Conservation (phyloP, 768 basidiomycete genomes). For the Kwoniella pini region DNA sequence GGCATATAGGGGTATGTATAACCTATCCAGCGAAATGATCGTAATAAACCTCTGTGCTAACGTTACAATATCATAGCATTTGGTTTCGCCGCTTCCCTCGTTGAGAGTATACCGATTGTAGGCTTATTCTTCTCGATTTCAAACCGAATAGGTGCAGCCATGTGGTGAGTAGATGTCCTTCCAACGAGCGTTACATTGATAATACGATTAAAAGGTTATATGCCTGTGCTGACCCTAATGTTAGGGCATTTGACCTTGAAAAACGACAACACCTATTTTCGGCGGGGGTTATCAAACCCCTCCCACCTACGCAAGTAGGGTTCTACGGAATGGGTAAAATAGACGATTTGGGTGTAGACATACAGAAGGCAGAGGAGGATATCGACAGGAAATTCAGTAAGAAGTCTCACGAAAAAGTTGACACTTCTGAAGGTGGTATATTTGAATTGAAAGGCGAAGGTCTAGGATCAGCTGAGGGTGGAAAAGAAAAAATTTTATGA, state of each 20-base stretch:
- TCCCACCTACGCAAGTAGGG: slow-evolving; percentile 43
- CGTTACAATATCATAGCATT: slow-evolving; percentile 61
- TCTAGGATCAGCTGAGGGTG: slow-evolving; percentile 17
- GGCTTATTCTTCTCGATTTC: slow-evolving; percentile 81
- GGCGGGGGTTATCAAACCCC: slow-evolving; percentile 51
- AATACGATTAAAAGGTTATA: too few species aligned
- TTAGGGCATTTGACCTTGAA: slow-evolving; percentile 56
- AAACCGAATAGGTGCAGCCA: slow-evolving; percentile 86
- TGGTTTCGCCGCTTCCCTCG: slow-evolving; percentile 77
- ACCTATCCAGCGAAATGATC: neutral
- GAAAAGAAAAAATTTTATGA: slow-evolving; percentile 27
- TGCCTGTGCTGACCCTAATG: neutral
- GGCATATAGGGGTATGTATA: slow-evolving; percentile 70
- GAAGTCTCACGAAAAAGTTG: slow-evolving; percentile 1
- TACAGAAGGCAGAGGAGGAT: slow-evolving; percentile 41
- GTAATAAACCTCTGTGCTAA: neutral
- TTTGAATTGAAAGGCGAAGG: slow-evolving; percentile 25
- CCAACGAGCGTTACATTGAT: too few species aligned
- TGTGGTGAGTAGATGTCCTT: slow-evolving; percentile 78
- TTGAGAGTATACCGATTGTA: slow-evolving; percentile 78
- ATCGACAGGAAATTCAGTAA: slow-evolving; percentile 35
- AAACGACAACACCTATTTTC: slow-evolving; percentile 58
- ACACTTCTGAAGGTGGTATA: neutral
- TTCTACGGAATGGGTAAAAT: slow-evolving; percentile 41
- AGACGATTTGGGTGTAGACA: slow-evolving; percentile 34